These are phyloP conservation scores for Infundibulicybe gibba DNA, from an alignment of 768 basidiomycete species.

Conservation along the genomic window DNA sequence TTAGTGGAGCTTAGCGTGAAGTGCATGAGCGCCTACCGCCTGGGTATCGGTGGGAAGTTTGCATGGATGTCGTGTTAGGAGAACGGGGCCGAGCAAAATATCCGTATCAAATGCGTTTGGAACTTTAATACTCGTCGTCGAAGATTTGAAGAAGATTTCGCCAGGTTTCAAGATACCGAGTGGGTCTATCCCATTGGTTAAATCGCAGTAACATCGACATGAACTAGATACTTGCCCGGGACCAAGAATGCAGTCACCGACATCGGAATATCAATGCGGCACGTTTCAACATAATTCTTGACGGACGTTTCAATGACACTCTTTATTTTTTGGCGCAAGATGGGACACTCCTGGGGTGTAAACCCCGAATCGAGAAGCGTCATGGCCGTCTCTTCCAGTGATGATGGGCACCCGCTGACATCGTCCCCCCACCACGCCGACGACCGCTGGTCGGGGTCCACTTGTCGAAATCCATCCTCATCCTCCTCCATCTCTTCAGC, in stretches of 20 bases:
- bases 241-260: conserved; percentile 61
- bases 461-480: conserved; percentile 26
- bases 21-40: conserved; percentile 35
- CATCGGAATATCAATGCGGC: conserved; percentile 49
- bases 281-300: conserved; percentile 35
- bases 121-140: conserved; percentile 34
- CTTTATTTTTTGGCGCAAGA: conserved; percentile 52
- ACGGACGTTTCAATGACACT: conserved; percentile 43
- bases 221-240: conserved; percentile 43
- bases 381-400: conserved; percentile 61
- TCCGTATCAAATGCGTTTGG: conserved; percentile 43
- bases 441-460: conserved; percentile 34
- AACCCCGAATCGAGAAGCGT: conserved; percentile 59
- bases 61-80: conserved; percentile 67
- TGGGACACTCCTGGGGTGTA: conserved; percentile 39
- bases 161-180: conserved; percentile 44
- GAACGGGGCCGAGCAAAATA: conserved; percentile 50
- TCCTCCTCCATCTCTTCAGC: conserved; percentile 37
- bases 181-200: conserved; percentile 38
- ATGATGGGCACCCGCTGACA: conserved; percentile 57
- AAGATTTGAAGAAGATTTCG: conserved; percentile 57
- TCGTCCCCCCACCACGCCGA: conserved; percentile 70
- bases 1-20: neutral
- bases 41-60: conserved; percentile 66
- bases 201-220: conserved; percentile 1